Percentiles rank a stretch among this genome's conserved stretches.
Evolutionary conservation across 129 eudicot genomes (phyloP).

Genomic region (Heracleum sosnowskyi): DNA sequence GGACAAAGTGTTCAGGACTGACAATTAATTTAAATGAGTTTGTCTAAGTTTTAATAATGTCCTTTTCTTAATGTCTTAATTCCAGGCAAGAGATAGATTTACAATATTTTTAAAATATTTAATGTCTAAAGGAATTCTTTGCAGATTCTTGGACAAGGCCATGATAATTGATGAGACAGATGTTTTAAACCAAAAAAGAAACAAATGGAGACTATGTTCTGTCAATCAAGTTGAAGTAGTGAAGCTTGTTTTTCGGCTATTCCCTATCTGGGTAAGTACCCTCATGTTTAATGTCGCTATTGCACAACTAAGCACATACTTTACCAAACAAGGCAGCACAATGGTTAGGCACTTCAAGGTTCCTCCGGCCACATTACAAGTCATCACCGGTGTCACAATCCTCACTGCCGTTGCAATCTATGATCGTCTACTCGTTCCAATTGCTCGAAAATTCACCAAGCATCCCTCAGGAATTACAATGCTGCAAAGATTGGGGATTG

Average conservation of each 20-base stretch:
- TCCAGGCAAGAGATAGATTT: too few species aligned
- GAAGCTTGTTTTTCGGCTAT: conserved; percentile 40
- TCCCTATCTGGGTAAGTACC: conserved; percentile 58
- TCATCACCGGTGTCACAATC: conserved; percentile 44
- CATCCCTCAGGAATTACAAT: conserved; percentile 53
- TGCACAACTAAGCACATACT: conserved; percentile 53
- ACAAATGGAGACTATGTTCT: too few species aligned
- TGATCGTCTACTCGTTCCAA: conserved; percentile 38
- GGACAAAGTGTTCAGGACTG: too few species aligned
- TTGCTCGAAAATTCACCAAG: conserved; percentile 25
- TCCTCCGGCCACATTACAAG: conserved; percentile 46
- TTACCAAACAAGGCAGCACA: conserved; percentile 51
- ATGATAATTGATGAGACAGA: too few species aligned
- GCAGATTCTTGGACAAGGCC: too few species aligned
- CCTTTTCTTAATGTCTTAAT: too few species aligned
- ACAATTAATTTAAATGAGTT: too few species aligned
- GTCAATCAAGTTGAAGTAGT: conserved; percentile 54
- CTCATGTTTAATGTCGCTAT: conserved; percentile 34
- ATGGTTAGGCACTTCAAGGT: conserved; percentile 24
- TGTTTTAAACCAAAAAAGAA: too few species aligned
- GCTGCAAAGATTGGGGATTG: conserved; percentile 48
- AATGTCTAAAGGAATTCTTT: not conserved
- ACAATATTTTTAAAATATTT: not conserved
- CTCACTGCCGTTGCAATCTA: conserved; percentile 34
- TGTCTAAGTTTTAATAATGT: too few species aligned